Base-by-base conservation (phyloP, 805 yeast genomes). In the Yarrowia deformans region DNA sequence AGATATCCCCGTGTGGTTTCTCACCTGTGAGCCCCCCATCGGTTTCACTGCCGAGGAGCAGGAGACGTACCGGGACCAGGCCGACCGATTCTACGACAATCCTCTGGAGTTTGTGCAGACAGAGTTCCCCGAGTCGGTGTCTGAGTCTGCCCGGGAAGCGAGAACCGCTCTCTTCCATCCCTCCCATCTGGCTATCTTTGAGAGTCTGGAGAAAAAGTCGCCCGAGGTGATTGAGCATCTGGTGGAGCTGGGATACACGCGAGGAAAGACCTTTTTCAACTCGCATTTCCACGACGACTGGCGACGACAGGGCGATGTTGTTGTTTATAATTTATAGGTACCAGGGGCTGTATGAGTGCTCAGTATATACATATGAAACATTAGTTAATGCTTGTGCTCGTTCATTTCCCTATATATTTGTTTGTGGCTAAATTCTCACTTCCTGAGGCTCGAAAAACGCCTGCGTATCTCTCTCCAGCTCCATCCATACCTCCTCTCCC, bases 11-110 rank as follows among this genome's bases (percentile, higher is more conserved):
- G 83, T 88, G 1, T 90, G 97, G 97, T 88, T 89, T 68, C 80
- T 95, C 49, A 87, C 97, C 0, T 95, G 99, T 77, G 96, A 92
- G 69, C 99, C 99, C 0, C 98, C 99, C 0, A 76, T 87, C 19
- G 84, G 83, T 8, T 40, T 73, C 23, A 46, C 75, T 1, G 64
- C 60, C 1, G 73, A 66, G 2, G 81, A 82, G 52, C 72, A 89
- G 1, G 72, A 72, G 0, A 50, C 71, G 0, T 95, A 95, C 75
- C 81, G 84, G 79, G 99, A 94, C 76, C 97, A 93, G 76, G 91
- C 97, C 55, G 98, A 95, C 76, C 79, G 79, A 67, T 89, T 95
- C 72, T 95, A 90, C 76, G 72, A 75, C n/a, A 71, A 73, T 1
- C 82, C 87, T 70, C 85, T 89, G 67, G 16, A 82, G 43, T 43